Base-by-base conservation (phyloP, 306 rosid species). In the Vachellia collinsii region DNA sequence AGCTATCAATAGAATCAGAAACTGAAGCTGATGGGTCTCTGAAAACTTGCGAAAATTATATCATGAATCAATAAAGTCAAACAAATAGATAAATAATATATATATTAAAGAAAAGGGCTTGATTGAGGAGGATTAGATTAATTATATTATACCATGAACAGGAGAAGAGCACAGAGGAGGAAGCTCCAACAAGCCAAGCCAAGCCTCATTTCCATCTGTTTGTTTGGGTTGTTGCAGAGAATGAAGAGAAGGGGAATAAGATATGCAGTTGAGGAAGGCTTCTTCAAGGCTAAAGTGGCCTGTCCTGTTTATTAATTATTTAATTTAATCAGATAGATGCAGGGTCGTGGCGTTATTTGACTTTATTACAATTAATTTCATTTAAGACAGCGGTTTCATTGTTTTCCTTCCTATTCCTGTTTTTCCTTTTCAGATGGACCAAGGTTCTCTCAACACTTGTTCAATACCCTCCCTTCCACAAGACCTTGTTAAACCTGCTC, bases 101-200 rank as follows among this genome's bases (percentile, higher is more conserved):
- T 64, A 4, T 23, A 11, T 23, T 25, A 11, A 61, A 62, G 4
- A 62, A 12, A 62, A 25, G 8, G 11, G 68, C 38, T 38, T 47
- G 80, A 46, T 58, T 50, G 53, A 22, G 3, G 54, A 34, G 75
- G 63, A 20, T 7, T 56, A 56, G 63, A 56, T 56, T 56, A 56
- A 56, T n/a, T 56, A 29, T 29, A 20, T 54, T n/a, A 78, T 89
- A 91, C 92, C 87, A 78, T 6, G 48, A 73, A 29, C 77, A 83
- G 16, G 25, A 87, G 58, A 1, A 88, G 59, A 44, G 84, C 79
- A 56, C 37, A 59, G 19, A 85, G 76, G 83, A 88, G 48, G 81
- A 88, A 81, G 81, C 70, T 76, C 80, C 84, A 77, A 11, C 85
- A 82, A 62, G 80, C 78, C 36, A 58, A 8, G 69, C 75, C 74